Conservation (phyloP, 192 early-diverging fungal genomes). For the Physocladia obscura region DNA sequence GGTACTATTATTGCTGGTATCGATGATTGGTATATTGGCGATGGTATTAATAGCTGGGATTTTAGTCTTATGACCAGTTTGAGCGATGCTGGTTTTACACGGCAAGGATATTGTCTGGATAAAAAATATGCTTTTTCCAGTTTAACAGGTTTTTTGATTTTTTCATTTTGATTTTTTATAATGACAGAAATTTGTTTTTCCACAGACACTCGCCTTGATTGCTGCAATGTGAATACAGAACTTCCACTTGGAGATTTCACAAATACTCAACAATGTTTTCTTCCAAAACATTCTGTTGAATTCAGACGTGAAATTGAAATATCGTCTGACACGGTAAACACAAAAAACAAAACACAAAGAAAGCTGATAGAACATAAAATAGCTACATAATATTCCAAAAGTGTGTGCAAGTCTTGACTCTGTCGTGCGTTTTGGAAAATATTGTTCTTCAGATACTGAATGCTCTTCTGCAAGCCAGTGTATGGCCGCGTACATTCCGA, state of each 20-base stretch:
- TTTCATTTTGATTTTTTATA: neutral
- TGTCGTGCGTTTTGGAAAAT: conserved; percentile 4
- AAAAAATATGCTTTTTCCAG: neutral
- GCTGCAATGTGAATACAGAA: conserved; percentile 57
- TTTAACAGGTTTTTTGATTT: neutral
- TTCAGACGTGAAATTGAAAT: neutral
- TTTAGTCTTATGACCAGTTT: conserved; percentile 32
- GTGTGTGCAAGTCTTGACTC: conserved; percentile 9
- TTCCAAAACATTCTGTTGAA: conserved; percentile 3
- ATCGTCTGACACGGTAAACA: too few relatives aligned
- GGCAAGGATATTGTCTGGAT: conserved; percentile 51
- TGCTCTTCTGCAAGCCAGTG: conserved; percentile 39
- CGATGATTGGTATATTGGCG: conserved; percentile 38
- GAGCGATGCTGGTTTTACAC: conserved; percentile 2
- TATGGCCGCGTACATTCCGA: conserved; percentile 58
- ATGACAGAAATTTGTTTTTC: neutral
- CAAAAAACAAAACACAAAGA: too few relatives aligned
- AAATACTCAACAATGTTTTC: conserved; percentile 53
- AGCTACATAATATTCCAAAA: conserved; percentile 3
- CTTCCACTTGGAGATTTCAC: conserved; percentile 57
- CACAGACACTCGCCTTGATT: conserved; percentile 33
- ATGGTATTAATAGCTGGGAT: conserved; percentile 52
- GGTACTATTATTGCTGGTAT: conserved; percentile 48
- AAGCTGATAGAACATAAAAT: too few relatives aligned
- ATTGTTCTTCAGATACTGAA: conserved; percentile 42